Evolutionary conservation across 2,329 filamentous ascomycete genomes (phyloP), one percentile per base, ranked within the genome.

Genomic region (Calonectria pseudoturangicola): DNA sequence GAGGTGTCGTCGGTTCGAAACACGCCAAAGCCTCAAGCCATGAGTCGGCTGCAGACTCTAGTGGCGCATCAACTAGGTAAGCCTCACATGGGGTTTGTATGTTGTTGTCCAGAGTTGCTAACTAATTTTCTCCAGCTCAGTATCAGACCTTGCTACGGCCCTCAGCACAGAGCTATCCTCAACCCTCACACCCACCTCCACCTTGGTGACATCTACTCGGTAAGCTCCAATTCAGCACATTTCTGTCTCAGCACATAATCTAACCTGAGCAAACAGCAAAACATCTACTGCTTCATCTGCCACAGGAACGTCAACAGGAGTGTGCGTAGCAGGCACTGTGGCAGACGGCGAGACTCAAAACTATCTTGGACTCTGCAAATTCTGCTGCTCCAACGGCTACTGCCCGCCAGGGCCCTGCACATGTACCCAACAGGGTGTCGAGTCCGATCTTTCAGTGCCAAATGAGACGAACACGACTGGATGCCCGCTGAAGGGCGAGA

Each of bases 341-440:
- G 73, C 66, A 12, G 25, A 18, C 4, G 66, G 70, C 13, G 72
- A 74, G 47, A 62, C 73, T 3, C 21, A 68, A 18, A 75, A 72
- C 21, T 73, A 68, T n/a, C 63, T 73, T 4, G 66, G 66, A 0
- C 74, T 74, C 4, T 74, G 74, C 50, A 70, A 66, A 3, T 75
- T 75, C 58, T 56, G n/a, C 9, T 75, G 74, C 21, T 45, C 51
- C 3, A 60, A 75, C 10, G 74, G 73, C 45, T 75, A 75, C 58
- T 75, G 73, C 15, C 74, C 74, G 13, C 56, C 65, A 4, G 73
- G 70, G 1, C 70, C 74, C 28, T 75, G 73, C 2, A 63, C 45
- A 10, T 74, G 70, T 16, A 41, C 25, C 6, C 30, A 27, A 4
- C 41, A 58, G 1, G 58, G 66, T 7, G n/a, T 56, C 6, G 28